Evolutionary conservation across 2,329 filamentous ascomycete genomes (phyloP).

Genomic region (Domatiomyces catenatus): DNA sequence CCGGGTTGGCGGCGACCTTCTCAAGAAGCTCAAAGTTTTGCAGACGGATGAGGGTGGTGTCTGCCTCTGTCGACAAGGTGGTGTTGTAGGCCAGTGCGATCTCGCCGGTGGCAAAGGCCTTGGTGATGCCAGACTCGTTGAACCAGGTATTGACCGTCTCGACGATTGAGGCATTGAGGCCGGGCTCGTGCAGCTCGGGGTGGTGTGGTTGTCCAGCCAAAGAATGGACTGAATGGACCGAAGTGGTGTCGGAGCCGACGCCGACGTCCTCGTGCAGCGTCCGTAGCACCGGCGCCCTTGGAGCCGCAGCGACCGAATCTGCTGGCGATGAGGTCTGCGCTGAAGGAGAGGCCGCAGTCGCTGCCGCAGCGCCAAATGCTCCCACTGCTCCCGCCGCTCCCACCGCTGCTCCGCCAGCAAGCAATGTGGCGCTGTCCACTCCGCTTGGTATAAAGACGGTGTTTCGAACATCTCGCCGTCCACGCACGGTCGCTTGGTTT

Average conservation of each 20-base stretch:
- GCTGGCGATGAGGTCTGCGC: constrained; percentile 23
- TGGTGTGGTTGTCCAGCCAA: constrained; percentile 58
- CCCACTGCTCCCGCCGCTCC: constrained; percentile 10
- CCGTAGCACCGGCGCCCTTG: constrained; percentile 28
- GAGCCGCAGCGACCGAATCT: constrained; percentile 12
- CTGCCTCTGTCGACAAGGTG: constrained; percentile 28
- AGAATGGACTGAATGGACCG: constrained; percentile 69
- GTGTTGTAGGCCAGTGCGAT: constrained; percentile 73
- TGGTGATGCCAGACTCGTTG: constrained; percentile 55
- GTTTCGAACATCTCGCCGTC: constrained; percentile 79
- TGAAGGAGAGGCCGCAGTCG: constrained; percentile 16
- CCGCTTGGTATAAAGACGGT: constrained; percentile 61
- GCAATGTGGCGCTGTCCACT: constrained; percentile 3
- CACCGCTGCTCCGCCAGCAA: not conserved
- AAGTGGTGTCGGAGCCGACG: constrained; percentile 68
- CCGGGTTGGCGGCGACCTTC: constrained; percentile 82
- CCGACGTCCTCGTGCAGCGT: constrained; percentile 46
- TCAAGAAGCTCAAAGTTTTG: constrained; percentile 82
- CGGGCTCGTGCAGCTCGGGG: constrained; percentile 62
- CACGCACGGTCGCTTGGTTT: constrained; percentile 62
- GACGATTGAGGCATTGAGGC: constrained; percentile 75
- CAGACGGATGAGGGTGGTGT: constrained; percentile 55
- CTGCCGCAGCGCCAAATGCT: not conserved
- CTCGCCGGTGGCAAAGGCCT: constrained; percentile 67
- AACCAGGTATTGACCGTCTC: constrained; percentile 83